These are phyloP conservation scores for Penicillium manginii DNA, from an alignment of 495 filamentous ascomycete genomes.

Conservation along the genomic window DNA sequence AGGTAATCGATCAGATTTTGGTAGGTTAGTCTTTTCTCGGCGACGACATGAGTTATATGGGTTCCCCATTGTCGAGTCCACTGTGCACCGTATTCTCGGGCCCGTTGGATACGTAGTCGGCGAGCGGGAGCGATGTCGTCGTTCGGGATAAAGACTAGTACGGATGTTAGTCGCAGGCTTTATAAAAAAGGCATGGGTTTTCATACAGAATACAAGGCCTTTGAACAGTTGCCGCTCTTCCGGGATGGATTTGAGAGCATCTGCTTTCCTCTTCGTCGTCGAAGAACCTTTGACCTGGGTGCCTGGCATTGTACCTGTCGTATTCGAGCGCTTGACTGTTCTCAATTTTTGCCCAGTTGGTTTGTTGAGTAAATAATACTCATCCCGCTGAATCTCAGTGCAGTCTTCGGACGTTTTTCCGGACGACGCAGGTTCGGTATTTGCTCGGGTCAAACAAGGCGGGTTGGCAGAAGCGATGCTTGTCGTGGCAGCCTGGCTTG, in stretches of 20 bases:
- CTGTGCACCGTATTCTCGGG: conserved; percentile 73
- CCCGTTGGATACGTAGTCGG: conserved; percentile 71
- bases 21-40: conserved; percentile 70
- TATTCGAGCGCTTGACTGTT: conserved; percentile 12
- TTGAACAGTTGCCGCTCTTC: conserved; percentile 68
- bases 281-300: conserved; percentile 16
- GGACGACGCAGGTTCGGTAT: conserved; percentile 20
- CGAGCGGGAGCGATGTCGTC: conserved; percentile 69
- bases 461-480: neutral
- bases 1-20: conserved; percentile 66
- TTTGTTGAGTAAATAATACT: too few species aligned
- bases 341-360: conserved; percentile 1
- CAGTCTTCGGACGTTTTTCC: neutral
- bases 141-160: conserved; percentile 76
- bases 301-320: conserved; percentile 26
- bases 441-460: conserved; percentile 9
- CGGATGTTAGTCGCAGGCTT: conserved; percentile 2
- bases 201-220: conserved; percentile 63
- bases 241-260: conserved; percentile 48
- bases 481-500: neutral
- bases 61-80: conserved; percentile 60
- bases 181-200: neutral
- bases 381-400: neutral
- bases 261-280: conserved; percentile 31
- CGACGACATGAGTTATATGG: conserved; percentile 73